Base-by-base conservation (phyloP, 495 filamentous ascomycete genomes). In the Aspergillus asperescens region DNA sequence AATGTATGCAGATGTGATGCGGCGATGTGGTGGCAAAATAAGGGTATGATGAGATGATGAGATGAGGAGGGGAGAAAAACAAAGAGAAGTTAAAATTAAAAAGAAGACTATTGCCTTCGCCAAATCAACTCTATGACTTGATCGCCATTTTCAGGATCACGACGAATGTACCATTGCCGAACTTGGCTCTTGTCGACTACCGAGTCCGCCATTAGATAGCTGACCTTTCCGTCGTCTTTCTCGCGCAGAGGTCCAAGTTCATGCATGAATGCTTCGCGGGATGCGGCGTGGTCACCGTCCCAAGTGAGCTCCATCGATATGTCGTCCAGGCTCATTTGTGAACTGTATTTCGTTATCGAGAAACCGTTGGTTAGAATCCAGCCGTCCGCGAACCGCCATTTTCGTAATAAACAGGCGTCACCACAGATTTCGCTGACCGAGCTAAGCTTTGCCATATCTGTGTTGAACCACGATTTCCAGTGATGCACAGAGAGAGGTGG, bases 321-420 rank as follows among this genome's bases (percentile, higher is more conserved):
- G 29, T 76, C 64, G 12, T 58, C 54, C 9, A 62, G 55, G 34
- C 57, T 54, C 22, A 71, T 43, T 13, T 65, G 20, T 44, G 64
- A 61, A n/a, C 73, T 71, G 57, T 83, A 81, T 32, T 77, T 67
- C 15, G 75, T 65, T 22, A 84, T 64, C 1, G 76, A 78, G 60
- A 72, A 79, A 0, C 80, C 82, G 55, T 81, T 82, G 6, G 77
- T 75, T 32, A 85, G 51, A n/a, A 82, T 65, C 65, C 74, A 81
- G 16, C 73, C 69, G 52, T 81, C 80, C 12, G 62, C 63, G 50
- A 83, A 84, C 12, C 69, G 63, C 67, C 76, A 85, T 31, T 79
- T 73, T 53, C 80, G 78, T 34, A 84, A 62, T 19, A 82, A 69
- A 47, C 79, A 83, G 13, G 62, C 61, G 35, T 79, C 76, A 18